Evolutionary conservation across 2,329 filamentous ascomycete species (phyloP).

Genomic region (Lecanoromycetidae sp.): DNA sequence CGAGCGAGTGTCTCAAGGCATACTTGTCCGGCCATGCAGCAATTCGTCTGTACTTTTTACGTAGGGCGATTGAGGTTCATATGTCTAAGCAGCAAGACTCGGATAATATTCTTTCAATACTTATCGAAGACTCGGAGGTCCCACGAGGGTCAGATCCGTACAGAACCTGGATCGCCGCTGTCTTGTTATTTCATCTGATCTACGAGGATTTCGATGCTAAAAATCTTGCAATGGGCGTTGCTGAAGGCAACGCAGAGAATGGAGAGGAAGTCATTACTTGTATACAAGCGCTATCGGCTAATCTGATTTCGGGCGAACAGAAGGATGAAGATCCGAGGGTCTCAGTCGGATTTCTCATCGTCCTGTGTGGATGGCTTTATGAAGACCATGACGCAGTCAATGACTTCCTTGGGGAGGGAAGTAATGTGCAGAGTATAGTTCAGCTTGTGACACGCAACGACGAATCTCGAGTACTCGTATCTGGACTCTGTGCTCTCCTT

Average conservation of each 20-base stretch:
- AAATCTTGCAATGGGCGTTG: constrained; percentile 63
- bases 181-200: constrained; percentile 74
- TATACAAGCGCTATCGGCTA: constrained; percentile 75
- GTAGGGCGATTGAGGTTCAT: constrained; percentile 80
- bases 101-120: constrained; percentile 74
- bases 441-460: constrained; percentile 56
- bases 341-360: constrained; percentile 74
- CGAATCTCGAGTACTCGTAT: constrained; percentile 54
- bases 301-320: constrained; percentile 69
- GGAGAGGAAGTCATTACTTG: constrained; percentile 93
- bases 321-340: constrained; percentile 66
- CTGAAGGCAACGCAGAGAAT: constrained; percentile 74
- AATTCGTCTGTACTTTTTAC: constrained; percentile 74
- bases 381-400: constrained; percentile 86
- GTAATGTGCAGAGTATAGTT: constrained; percentile 76
- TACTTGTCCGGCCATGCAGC: constrained; percentile 75
- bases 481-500: constrained; percentile 72
- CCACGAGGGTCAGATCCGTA: constrained; percentile 66
- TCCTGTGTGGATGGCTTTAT: constrained; percentile 80
- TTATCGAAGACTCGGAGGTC: constrained; percentile 55
- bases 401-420: constrained; percentile 83
- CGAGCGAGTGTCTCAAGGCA: constrained; percentile 81
- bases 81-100: constrained; percentile 64
- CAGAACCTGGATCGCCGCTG: constrained; percentile 76
- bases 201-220: constrained; percentile 73